Evolutionary conservation across 108 stramenopile species (phyloP).

Genomic region (Cylindrotheca closterium): DNA sequence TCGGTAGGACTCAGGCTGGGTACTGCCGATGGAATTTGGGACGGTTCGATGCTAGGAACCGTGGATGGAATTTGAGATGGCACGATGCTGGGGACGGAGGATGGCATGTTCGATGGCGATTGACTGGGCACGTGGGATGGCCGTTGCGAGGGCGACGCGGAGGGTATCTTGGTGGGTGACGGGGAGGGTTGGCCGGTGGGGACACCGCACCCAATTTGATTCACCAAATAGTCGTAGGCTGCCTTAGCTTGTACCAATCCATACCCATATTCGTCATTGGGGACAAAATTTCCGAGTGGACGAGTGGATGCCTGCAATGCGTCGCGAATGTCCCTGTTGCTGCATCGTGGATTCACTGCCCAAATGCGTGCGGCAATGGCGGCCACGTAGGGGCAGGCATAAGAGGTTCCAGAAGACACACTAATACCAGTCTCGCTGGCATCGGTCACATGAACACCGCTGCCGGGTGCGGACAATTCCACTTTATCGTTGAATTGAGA

Average conservation of each 20-base stretch:
- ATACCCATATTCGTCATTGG: conserved; percentile 16
- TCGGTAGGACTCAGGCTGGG: too few species aligned
- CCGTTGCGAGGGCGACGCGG: neutral
- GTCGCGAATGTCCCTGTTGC: conserved; percentile 48
- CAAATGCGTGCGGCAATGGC: conserved; percentile 63
- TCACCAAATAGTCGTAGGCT: conserved; percentile 19
- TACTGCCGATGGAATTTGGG: too few species aligned
- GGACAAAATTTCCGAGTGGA: conserved; percentile 8
- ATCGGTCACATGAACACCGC: conserved; percentile 8
- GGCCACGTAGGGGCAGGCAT: conserved; percentile 71
- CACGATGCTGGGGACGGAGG: too few species aligned
- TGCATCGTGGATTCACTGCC: conserved; percentile 44
- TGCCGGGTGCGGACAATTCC: conserved; percentile 60
- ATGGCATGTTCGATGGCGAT: too few species aligned
- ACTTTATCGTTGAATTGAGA: conserved; percentile 40
- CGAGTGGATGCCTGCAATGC: conserved; percentile 24
- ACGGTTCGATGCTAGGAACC: too few species aligned
- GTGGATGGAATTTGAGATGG: too few species aligned
- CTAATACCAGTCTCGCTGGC: neutral
- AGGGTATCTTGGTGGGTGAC: neutral
- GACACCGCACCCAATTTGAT: neutral
- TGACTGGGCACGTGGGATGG: neutral
- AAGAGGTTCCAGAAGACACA: conserved; percentile 36
- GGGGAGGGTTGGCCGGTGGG: neutral
- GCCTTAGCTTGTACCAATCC: conserved; percentile 30